Evolutionary conservation across 768 basidiomycete genomes (phyloP), one percentile per base, ranked within the genome.

Genomic region (Exidia glandulosa): DNA sequence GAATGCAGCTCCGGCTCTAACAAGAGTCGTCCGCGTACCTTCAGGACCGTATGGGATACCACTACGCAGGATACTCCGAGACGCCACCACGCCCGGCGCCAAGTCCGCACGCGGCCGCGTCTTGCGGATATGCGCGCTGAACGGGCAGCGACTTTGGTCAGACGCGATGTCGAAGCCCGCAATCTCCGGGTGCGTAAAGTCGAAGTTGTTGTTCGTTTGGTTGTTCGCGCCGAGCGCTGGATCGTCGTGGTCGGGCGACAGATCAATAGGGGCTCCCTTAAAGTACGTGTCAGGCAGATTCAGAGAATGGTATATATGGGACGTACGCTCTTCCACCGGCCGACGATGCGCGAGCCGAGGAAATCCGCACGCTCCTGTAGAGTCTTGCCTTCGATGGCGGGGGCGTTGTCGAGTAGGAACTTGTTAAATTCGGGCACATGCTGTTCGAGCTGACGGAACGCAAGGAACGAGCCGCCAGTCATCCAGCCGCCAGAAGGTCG

Each of bases 71-170:
- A 75, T 69, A n/a, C n/a, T n/a, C n/a, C n/a, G n/a, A 47, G 67
- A 16, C 6, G 9, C 23, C 9, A 48, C 34, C 34, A 7, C 27
- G 25, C 6, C 9, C 0, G 37, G 30, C 12, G 2, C n/a, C 3
- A 59, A 13, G n/a, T 52, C 57, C n/a, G 57, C 56, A 12, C 80
- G 75, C 34, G 79, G 79, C 60, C 70, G 70, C 12, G 75, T 77
- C 70, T 79, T 80, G 27, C 79, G 66, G 25, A 65, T 64, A 57
- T 68, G 67, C 13, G 68, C 66, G 16, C 65, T 63, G 64, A 72
- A 72, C 2, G 71, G 71, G 63, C 71, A 72, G 13, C 63, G 61
- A 16, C 61, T 63, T 57, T 70, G 60, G 63, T 70, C 67, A 25
- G 59, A 58, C 7, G 16, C 57, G 1, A 37, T 50, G 37, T 61